Conservation (phyloP, 2,329 filamentous ascomycete genomes). For the Diaporthe citri region DNA sequence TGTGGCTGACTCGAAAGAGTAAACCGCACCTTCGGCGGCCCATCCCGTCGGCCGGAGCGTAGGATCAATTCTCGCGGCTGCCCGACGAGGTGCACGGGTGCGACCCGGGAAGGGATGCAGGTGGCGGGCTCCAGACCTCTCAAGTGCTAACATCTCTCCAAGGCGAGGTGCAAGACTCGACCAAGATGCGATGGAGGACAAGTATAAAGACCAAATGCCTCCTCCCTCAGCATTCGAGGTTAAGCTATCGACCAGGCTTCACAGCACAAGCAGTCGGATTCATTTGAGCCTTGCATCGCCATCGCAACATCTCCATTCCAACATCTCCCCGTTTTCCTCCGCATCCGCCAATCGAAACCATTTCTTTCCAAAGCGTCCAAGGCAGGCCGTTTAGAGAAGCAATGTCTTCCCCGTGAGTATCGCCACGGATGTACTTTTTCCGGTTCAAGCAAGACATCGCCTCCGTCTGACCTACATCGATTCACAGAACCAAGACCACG, state of each 20-base stretch:
- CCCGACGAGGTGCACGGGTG: slow-evolving; percentile 20
- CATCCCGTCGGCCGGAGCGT: slow-evolving; percentile 12
- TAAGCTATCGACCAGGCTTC: background rate
- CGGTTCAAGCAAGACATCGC: background rate
- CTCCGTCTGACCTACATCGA: background rate
- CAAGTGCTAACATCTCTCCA: background rate
- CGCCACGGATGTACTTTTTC: no score
- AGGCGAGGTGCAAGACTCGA: background rate
- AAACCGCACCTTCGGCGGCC: slow-evolving; percentile 18
- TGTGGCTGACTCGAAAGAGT: slow-evolving; percentile 30
- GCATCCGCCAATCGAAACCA: background rate
- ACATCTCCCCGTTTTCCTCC: background rate
- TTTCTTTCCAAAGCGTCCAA: background rate
- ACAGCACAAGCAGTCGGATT: background rate
- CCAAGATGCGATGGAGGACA: background rate
- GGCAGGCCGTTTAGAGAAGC: slow-evolving; percentile 5
- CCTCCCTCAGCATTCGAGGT: background rate
- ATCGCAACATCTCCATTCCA: background rate
- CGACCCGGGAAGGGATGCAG: slow-evolving; percentile 6
- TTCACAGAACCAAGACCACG: slow-evolving; percentile 35
- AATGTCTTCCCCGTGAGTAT: slow-evolving; percentile 40
- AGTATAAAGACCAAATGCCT: slow-evolving; percentile 14
- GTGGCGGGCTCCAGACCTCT: background rate
- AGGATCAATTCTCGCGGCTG: background rate
- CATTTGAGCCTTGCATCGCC: background rate